Conservation (phyloP, 23 red algal genomes). For the Agarophyton chilense region DNA sequence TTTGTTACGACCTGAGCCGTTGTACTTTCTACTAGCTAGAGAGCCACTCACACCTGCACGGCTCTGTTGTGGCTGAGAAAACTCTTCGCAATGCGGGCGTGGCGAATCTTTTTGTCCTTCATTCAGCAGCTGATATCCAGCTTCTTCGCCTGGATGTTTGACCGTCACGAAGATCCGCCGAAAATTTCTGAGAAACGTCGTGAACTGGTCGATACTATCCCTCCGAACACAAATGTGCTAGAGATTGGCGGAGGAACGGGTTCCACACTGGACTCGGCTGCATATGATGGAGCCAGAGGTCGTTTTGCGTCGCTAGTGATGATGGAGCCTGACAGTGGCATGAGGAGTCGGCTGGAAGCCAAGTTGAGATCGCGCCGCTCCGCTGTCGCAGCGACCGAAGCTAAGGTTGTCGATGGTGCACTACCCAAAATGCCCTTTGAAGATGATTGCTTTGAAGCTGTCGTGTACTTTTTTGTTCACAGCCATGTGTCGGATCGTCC, state of each 20-base stretch:
- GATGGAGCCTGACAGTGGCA: slow-evolving; percentile 48
- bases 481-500: slow-evolving; percentile 33
- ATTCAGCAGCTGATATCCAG: neutral
- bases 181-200: slow-evolving; percentile 22
- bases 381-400: neutral
- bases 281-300: slow-evolving; percentile 2
- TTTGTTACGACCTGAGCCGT: too few species aligned
- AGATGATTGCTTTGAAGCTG: slow-evolving; percentile 49
- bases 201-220: slow-evolving; percentile 26
- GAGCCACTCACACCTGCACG: too few species aligned
- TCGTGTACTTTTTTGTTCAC: slow-evolving; percentile 52
- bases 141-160: slow-evolving; percentile 39
- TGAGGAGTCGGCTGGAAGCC: slow-evolving; percentile 36
- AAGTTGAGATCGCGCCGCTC: neutral
- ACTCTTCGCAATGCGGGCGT: neutral
- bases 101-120: neutral
- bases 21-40: too few species aligned
- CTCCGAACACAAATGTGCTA: slow-evolving; percentile 19
- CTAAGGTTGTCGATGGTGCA: slow-evolving; percentile 19
- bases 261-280: slow-evolving; percentile 24
- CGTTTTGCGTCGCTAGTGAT: slow-evolving; percentile 35
- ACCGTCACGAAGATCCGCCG: slow-evolving; percentile 13
- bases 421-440: slow-evolving; percentile 39
- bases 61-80: too few species aligned
- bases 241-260: slow-evolving; percentile 59